Conservation (phyloP, 352 stramenopile genomes). For the Pythium phragmiticola region DNA sequence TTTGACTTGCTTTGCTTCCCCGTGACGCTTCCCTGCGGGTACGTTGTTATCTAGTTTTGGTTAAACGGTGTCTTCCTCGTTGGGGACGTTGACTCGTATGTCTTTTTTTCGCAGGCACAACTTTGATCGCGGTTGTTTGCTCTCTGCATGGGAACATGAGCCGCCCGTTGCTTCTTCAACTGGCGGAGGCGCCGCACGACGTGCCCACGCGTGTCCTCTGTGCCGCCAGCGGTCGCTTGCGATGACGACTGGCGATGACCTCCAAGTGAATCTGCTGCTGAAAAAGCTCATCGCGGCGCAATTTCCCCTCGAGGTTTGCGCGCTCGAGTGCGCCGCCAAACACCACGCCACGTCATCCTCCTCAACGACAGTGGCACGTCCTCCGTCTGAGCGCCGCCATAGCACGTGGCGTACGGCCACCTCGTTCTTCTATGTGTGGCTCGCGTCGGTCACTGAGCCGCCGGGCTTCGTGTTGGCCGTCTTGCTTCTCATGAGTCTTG, state of each 20-base stretch:
- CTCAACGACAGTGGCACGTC: not conserved
- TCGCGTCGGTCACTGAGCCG: constrained; percentile 65
- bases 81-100: not conserved
- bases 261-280: constrained; percentile 69
- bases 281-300: constrained; percentile 56
- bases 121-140: constrained; percentile 76
- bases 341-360: not conserved
- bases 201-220: constrained; percentile 54
- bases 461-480: constrained; percentile 75
- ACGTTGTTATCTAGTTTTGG: constrained; percentile 1
- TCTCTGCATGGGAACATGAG: constrained; percentile 60
- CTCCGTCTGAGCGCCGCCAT: constrained; percentile 25
- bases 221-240: constrained; percentile 49
- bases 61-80: not conserved
- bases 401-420: constrained; percentile 56
- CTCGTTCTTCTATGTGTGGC: constrained; percentile 72
- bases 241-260: constrained; percentile 21
- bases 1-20: constrained; percentile 76
- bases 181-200: not conserved
- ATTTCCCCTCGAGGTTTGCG: constrained; percentile 49
- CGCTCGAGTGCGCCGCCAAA: constrained; percentile 45
- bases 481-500: constrained; percentile 57
- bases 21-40: constrained; percentile 74
- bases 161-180: not conserved
- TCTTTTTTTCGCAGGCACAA: constrained; percentile 55